Conservation (phyloP, 176 grass and related monocot genomes). For the Cenchrus purpureus region DNA sequence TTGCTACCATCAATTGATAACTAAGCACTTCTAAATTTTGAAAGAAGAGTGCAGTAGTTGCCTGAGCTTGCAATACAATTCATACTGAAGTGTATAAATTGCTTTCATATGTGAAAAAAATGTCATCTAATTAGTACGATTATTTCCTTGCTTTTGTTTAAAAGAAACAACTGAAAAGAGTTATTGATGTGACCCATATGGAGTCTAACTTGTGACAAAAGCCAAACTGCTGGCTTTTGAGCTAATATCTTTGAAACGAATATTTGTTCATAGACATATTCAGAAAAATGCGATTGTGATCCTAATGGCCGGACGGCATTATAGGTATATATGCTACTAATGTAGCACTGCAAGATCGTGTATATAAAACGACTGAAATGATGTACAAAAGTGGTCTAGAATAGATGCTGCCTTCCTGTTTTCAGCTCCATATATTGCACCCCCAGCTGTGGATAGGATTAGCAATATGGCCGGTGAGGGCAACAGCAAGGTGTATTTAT, state of each 20-base stretch:
- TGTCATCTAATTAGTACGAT: too few species aligned
- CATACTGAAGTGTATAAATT: background rate
- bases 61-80: background rate
- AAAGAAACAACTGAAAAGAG: background rate
- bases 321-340: constrained; percentile 27
- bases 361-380: constrained; percentile 36
- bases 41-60: background rate
- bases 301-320: constrained; percentile 1
- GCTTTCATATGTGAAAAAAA: background rate
- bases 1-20: background rate
- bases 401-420: constrained; percentile 40
- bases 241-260: constrained; percentile 35
- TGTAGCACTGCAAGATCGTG: background rate
- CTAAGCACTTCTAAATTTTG: background rate
- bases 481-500: constrained; percentile 4
- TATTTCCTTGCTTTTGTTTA: background rate
- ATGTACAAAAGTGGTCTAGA: constrained; percentile 16
- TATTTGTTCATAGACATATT: constrained; percentile 31
- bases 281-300: constrained; percentile 17
- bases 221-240: background rate
- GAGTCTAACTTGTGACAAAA: background rate
- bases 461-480: background rate
- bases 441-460: background rate
- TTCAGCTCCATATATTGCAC: constrained; percentile 17
- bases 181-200: background rate